These are phyloP conservation scores for Globisporangium polare DNA, from an alignment of 352 stramenopile genomes.

Conservation along the genomic window DNA sequence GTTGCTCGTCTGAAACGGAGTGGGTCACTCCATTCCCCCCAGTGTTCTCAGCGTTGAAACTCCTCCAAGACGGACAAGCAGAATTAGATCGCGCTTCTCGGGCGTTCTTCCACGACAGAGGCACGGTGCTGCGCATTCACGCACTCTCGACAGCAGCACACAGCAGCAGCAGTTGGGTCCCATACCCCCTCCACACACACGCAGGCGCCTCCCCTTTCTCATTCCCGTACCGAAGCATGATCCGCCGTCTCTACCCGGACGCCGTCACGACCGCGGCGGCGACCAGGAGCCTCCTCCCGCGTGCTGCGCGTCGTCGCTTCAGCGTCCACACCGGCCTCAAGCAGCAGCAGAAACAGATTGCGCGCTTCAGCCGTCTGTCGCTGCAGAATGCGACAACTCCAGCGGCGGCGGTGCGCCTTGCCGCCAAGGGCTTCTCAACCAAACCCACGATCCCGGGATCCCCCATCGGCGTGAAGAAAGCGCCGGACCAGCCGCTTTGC, in stretches of 20 bases:
- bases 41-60: too few relatives aligned
- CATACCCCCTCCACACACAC: background rate
- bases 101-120: too few relatives aligned
- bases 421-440: constrained; percentile 8
- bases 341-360: background rate
- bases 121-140: too few relatives aligned
- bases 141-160: too few relatives aligned
- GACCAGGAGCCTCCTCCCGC: constrained; percentile 3
- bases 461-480: constrained; percentile 15
- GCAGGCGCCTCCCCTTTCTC: background rate
- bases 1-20: too few relatives aligned
- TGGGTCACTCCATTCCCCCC: too few relatives aligned
- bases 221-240: too few relatives aligned
- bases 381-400: background rate
- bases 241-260: constrained; percentile 9
- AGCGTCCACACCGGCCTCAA: background rate
- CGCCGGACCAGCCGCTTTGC: constrained; percentile 30
- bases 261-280: background rate
- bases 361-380: background rate
- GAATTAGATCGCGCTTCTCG: too few relatives aligned
- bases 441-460: constrained; percentile 3
- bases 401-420: background rate
- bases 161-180: background rate
- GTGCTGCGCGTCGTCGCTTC: constrained; percentile 3
- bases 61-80: too few relatives aligned